Evolutionary conservation across 2,329 filamentous ascomycete species (phyloP), one percentile per base, ranked within the genome.

Genomic region (Thermomyces lanuginosus): DNA sequence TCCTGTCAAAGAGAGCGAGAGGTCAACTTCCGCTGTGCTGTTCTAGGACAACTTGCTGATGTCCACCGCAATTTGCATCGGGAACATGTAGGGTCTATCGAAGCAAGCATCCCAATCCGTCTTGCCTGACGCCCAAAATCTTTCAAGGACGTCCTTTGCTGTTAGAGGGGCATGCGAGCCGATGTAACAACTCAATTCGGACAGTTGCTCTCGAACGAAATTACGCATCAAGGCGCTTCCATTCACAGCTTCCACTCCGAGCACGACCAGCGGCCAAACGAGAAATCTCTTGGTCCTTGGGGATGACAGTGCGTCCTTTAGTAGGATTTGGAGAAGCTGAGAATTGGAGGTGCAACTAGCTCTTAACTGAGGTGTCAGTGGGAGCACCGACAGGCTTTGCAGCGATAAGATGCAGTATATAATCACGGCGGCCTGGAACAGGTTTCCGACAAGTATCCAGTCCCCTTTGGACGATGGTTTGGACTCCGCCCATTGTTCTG

Each of bases 41-140:
- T n/a, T n/a, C 13, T 22, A 27, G 4, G n/a, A 6, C 18, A 27
- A n/a, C 18, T 22, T 13, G 16, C 26, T 27, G 5, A 29, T 16
- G 16, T 35, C 35, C 7, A 35, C 27, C 10, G 32, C 30, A 27
- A 10, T n/a, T 24, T 30, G 31, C 46, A 29, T 33, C 12, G 38
- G 31, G 25, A 53, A 46, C 2, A 37, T 37, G 24, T 51, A 51
- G 14, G 46, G 43, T 22, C 32, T 36, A 23, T 55, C 49, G 24
- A 56, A 58, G 33, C 55, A 58, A 18, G 32, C 37, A 38, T 57
- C 52, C 53, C 54, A 58, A 3, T 28, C 9, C 3, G 35, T 43
- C 27, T 38, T 23, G 0, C 44, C 42, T 0, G 45, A 49, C 3
- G 35, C 34, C 54, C 53, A 56, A 22, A 51, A 57, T 10, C 14